Evolutionary conservation across 768 basidiomycete genomes (phyloP).

Genomic region (Pluteus cervinus): DNA sequence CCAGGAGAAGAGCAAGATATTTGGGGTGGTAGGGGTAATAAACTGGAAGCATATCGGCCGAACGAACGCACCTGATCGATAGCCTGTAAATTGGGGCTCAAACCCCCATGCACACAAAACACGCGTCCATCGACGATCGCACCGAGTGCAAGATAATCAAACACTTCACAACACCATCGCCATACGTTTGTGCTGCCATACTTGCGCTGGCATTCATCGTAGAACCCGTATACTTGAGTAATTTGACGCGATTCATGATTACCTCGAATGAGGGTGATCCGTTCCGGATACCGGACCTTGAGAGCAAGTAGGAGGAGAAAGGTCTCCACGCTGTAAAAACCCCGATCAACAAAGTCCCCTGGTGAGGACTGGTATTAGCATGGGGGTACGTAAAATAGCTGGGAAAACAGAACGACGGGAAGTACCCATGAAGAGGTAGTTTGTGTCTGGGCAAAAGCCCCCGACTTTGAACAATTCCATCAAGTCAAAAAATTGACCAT

Average conservation of each 20-base stretch:
- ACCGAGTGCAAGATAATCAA: constrained; percentile 91
- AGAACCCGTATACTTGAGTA: constrained; percentile 92
- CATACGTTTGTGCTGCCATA: constrained; percentile 93
- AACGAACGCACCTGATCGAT: constrained; percentile 74
- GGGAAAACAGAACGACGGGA: not conserved
- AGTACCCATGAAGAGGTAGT: constrained; percentile 95
- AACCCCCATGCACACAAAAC: constrained; percentile 95
- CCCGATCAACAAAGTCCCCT: constrained; percentile 98
- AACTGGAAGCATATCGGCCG: constrained; percentile 5
- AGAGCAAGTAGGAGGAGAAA: constrained; percentile 91
- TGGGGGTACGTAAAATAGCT: constrained; percentile 10
- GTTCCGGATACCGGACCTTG: constrained; percentile 96
- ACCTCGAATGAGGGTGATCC: constrained; percentile 93
- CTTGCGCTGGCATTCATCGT: constrained; percentile 95
- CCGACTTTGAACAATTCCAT: constrained; percentile 95
- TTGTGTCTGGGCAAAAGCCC: constrained; percentile 87
- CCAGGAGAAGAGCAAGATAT: no score
- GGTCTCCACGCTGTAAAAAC: constrained; percentile 95
- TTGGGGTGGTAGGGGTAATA: no score
- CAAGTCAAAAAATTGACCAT: constrained; percentile 95
- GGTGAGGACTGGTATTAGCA: no score
- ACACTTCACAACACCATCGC: constrained; percentile 98
- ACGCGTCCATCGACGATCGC: constrained; percentile 97
- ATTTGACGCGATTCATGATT: constrained; percentile 98
- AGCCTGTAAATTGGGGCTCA: constrained; percentile 81